Percentiles rank a stretch among this genome's conserved stretches.
These are phyloP conservation scores for Solanum neorickii DNA, from an alignment of 257 asterid species.

Conservation along the genomic window DNA sequence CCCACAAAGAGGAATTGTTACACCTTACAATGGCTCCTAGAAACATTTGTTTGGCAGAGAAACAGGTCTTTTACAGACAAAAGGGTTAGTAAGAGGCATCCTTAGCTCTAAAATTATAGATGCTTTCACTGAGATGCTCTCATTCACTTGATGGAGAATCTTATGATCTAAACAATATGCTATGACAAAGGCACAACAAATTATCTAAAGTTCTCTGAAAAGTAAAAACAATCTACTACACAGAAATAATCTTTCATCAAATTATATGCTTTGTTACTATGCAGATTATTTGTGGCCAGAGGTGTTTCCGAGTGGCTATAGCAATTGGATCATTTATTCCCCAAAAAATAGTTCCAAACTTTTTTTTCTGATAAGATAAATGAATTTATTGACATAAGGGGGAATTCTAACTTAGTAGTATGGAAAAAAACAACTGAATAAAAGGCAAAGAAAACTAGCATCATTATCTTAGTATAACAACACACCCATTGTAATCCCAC, in stretches of 20 bases:
- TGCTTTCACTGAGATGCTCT: background rate
- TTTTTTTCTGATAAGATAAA: background rate
- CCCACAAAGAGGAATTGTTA: background rate
- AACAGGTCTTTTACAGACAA: background rate
- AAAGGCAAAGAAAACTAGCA: background rate
- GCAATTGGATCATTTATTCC: background rate
- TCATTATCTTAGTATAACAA: background rate
- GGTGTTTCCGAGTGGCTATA: constrained; percentile 1
- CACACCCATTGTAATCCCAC: background rate
- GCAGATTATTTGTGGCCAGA: constrained; percentile 1
- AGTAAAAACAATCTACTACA: background rate
- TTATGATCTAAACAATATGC: background rate
- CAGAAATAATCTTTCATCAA: background rate
- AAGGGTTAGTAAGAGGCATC: background rate
- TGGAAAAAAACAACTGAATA: background rate
- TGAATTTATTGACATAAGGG: background rate
- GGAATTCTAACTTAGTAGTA: background rate
- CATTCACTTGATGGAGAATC: background rate
- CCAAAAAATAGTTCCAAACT: background rate
- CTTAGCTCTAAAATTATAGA: background rate
- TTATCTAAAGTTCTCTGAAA: background rate
- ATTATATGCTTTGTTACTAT: background rate
- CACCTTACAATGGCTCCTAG: background rate
- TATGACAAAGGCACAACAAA: background rate
- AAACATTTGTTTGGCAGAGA: background rate